Conservation (phyloP, 306 rosid species). For the Vigna trinervia region DNA sequence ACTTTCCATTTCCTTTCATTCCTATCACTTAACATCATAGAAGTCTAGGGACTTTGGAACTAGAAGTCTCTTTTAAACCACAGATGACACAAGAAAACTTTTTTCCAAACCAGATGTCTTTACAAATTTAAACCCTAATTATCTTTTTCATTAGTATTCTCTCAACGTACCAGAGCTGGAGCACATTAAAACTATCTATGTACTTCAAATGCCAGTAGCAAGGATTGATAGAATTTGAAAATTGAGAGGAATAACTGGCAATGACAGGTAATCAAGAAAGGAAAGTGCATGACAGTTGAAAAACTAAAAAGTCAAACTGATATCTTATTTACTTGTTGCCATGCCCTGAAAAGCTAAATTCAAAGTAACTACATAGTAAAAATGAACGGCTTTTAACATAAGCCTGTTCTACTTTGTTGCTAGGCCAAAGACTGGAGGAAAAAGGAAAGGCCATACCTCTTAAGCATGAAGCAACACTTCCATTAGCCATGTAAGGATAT, state of each 20-base stretch:
- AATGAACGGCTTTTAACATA: neutral
- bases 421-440: neutral
- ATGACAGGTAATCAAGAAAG: neutral
- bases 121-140: neutral
- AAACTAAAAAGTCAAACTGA: neutral
- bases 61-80: slow-evolving; percentile 1
- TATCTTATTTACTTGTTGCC: neutral
- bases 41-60: neutral
- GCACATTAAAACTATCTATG: neutral
- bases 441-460: slow-evolving; percentile 64
- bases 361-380: neutral
- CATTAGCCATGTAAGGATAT: slow-evolving; percentile 98
- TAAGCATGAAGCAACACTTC: slow-evolving; percentile 98
- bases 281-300: neutral
- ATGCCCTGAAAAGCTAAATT: neutral
- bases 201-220: neutral
- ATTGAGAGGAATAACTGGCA: slow-evolving; percentile 1
- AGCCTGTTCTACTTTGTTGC: neutral
- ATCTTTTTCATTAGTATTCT: too few relatives aligned
- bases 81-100: neutral
- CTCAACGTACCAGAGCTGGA: neutral
- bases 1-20: too few relatives aligned
- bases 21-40: neutral
- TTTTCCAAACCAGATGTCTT: neutral
- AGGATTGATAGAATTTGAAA: neutral